phyloP scores from a whole-genome alignment of 176 grass and related monocot genomes.

The Aechmea fasciata region DNA sequence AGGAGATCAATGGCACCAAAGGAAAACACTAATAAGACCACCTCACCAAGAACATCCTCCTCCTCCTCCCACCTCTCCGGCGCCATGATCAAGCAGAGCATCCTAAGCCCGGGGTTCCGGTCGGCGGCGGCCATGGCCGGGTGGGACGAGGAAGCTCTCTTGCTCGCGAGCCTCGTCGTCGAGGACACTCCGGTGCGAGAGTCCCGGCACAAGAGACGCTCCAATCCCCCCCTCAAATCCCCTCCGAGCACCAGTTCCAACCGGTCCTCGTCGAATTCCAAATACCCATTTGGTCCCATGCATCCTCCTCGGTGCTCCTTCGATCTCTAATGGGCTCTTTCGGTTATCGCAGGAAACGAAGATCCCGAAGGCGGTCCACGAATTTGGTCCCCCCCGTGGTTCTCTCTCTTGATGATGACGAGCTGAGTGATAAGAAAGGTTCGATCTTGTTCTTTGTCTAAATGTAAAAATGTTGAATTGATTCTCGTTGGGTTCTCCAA shows the following conservation, averaged over 20 bases:
- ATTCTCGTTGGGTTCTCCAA: not conserved
- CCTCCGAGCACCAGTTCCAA: conserved; percentile 42
- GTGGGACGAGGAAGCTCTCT: conserved; percentile 90
- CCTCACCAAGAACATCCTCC: not conserved
- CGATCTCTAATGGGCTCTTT: not conserved
- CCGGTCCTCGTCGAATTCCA: not conserved
- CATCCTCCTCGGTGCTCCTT: not conserved
- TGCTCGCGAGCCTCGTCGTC: conserved; percentile 68
- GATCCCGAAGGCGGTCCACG: conserved; percentile 32
- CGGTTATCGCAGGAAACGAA: conserved; percentile 46
- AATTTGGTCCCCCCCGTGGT: conserved; percentile 35
- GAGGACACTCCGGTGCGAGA: conserved; percentile 94
- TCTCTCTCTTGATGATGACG: conserved; percentile 63
- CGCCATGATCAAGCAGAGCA: conserved; percentile 27
- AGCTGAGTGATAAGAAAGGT: conserved; percentile 13
- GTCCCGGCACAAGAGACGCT: conserved; percentile 59
- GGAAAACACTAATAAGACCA: conserved; percentile 19
- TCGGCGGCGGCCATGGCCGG: conserved; percentile 67
- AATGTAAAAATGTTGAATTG: not conserved
- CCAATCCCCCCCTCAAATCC: conserved; percentile 21
- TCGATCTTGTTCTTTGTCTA: not conserved
- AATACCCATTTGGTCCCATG: not conserved
- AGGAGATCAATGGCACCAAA: conserved; percentile 18
- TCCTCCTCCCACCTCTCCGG: not conserved
- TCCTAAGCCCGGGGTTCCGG: conserved; percentile 76